Conservation (phyloP, 805 yeast genomes). For the Schwanniomyces occidentalis region DNA sequence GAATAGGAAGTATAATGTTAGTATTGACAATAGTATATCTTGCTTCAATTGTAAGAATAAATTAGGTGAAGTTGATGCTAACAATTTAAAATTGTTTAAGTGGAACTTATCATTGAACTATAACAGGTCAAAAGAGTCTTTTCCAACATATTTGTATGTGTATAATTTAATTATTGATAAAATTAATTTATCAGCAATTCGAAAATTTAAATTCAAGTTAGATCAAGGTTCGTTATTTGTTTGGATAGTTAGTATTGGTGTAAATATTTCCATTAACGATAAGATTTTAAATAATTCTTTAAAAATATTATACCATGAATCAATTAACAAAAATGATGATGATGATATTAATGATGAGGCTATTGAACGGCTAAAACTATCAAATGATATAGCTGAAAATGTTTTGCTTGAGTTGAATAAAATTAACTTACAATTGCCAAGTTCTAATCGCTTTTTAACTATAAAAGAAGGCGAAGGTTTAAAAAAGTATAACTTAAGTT, state of each 20-base stretch:
- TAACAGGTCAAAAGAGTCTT: conserved; percentile 21
- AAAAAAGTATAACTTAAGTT: conserved; percentile 22
- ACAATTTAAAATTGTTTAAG: conserved; percentile 41
- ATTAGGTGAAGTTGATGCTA: conserved; percentile 41
- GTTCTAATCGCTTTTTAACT: conserved; percentile 10
- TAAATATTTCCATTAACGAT: conserved; percentile 24
- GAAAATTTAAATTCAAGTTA: conserved; percentile 26
- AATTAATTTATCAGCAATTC: conserved; percentile 37
- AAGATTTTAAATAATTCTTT: conserved; percentile 19
- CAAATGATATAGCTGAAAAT: conserved; percentile 13
- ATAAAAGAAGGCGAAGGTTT: conserved; percentile 14
- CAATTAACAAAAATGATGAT: conserved; percentile 6
- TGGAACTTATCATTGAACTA: conserved; percentile 50
- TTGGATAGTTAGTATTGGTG: conserved; percentile 41
- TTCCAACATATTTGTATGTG: conserved; percentile 34
- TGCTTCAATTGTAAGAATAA: conserved; percentile 39
- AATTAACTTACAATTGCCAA: conserved; percentile 21
- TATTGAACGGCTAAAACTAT: conserved; percentile 15
- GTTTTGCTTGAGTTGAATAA: conserved; percentile 15
- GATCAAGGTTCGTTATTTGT: conserved; percentile 14
- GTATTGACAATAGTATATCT: conserved; percentile 7
- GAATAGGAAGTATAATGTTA: not conserved
- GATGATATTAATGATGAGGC: conserved; percentile 16
- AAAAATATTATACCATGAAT: conserved; percentile 27
- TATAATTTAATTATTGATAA: conserved; percentile 42